A percentile compares a stretch with the other conserved stretches of the same genome.
phyloP scores from a whole-genome alignment of 2,329 filamentous ascomycete species.

The Cyphellophora attinorum region DNA sequence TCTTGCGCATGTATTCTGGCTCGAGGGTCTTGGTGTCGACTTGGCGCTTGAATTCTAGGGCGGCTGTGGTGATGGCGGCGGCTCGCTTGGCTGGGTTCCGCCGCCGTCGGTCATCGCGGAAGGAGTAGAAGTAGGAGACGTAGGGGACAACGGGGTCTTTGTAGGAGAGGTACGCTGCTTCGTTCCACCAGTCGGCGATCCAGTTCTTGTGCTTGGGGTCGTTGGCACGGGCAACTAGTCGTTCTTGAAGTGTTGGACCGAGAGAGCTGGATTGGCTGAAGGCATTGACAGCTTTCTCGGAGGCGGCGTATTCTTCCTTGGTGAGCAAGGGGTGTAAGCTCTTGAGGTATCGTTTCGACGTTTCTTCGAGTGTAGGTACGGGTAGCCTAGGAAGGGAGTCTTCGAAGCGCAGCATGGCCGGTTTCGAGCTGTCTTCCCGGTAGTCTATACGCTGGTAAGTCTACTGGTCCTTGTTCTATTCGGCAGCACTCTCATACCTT shows the following conservation, averaged over 20 bases:
- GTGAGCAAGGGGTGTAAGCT: constrained; percentile 56
- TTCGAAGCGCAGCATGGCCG: constrained; percentile 57
- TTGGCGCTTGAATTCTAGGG: constrained; percentile 87
- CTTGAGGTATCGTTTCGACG: constrained; percentile 54
- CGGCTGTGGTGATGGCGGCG: constrained; percentile 76
- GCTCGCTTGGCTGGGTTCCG: constrained; percentile 86
- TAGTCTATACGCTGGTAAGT: constrained; percentile 39
- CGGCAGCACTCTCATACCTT: constrained; percentile 27
- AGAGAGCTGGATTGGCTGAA: constrained; percentile 81
- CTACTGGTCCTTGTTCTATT: neutral
- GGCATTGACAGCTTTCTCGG: constrained; percentile 72
- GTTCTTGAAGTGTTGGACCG: constrained; percentile 77
- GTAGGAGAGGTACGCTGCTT: constrained; percentile 83
- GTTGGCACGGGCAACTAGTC: constrained; percentile 68
- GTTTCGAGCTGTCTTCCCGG: constrained; percentile 54
- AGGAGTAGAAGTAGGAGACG: constrained; percentile 99
- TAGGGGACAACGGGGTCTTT: constrained; percentile 95
- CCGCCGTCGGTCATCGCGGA: constrained; percentile 82
- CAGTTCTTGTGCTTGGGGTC: constrained; percentile 82
- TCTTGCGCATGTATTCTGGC: constrained; percentile 97
- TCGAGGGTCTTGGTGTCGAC: constrained; percentile 76
- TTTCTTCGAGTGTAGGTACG: constrained; percentile 56
- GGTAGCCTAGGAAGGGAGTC: constrained; percentile 55
- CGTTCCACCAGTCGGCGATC: constrained; percentile 98
- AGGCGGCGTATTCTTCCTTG: constrained; percentile 48